Evolutionary conservation across 306 rosid species (phyloP), one percentile per base, ranked within the genome.

Genomic region (Cicer bijugum): DNA sequence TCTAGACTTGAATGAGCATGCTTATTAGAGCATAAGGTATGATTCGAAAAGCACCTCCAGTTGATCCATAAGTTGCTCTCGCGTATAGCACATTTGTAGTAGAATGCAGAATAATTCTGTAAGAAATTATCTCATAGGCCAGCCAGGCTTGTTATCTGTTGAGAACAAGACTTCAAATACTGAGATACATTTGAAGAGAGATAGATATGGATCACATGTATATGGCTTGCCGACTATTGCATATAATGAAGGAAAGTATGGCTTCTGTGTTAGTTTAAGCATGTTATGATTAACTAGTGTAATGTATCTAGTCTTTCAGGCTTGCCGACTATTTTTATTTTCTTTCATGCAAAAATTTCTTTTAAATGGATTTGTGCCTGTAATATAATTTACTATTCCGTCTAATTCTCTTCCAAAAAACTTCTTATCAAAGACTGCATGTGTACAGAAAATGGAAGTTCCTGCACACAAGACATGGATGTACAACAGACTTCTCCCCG

Each of bases 191-290:
- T 53, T 42, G 70, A 35, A 20, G n/a, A 33, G 69, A 51, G 78
- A 73, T 65, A 57, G 20, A 38, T 48, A 72, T 65, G 72, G 69
- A 73, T 59, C 78, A 46, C 48, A 55, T 17, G 64, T 37, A 38
- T 46, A 64, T 56, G 69, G 53, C 38, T 35, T 35, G 33, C 66
- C 75, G 6, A 9, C 19, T 56, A 50, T 12, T 72, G 12, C 78
- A 65, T 46, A 53, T 66, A 64, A 46, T 56, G 69, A 79, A 72
- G 83, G 83, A 39, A 79, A 79, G 83, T 79, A 79, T 67, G 14
- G 46, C 44, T 5, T 45, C 45, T 71, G 59, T 50, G 23, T 67
- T 42, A 67, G 15, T 9, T 15, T 53, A 28, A 65, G 48, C 48
- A 43, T 28, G 48, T 10, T 28, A 43, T 12, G 35, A 75, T 60